phyloP scores from a whole-genome alignment of 129 eudicot species.

The Centaurea solstitialis region DNA sequence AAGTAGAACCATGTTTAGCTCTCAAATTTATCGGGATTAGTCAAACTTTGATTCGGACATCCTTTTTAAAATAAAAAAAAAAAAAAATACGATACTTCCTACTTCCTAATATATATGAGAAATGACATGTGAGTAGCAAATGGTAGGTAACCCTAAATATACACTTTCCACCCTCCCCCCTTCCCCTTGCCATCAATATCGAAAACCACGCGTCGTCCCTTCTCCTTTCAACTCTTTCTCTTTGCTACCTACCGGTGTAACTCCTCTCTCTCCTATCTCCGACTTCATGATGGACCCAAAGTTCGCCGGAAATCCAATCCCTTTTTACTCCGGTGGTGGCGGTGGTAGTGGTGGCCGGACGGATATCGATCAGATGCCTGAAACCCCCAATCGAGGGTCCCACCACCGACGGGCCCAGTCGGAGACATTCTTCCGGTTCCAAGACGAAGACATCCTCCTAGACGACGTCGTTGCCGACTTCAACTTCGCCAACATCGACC shows the following conservation, averaged over 20 bases:
- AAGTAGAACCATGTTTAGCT: too few species aligned
- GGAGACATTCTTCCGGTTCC: slow-evolving; percentile 76
- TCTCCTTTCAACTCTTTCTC: not conserved
- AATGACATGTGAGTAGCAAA: not conserved
- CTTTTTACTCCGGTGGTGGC: not conserved
- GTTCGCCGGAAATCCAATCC: slow-evolving; percentile 50
- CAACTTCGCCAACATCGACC: slow-evolving; percentile 50
- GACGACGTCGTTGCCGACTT: slow-evolving; percentile 69
- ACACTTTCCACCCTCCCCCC: not conserved
- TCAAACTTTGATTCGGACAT: too few species aligned
- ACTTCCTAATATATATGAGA: not conserved
- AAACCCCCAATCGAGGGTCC: slow-evolving; percentile 47
- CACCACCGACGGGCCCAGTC: slow-evolving; percentile 94
- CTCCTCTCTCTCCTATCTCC: not conserved
- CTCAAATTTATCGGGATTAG: too few species aligned
- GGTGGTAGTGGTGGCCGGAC: not conserved
- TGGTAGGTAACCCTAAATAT: not conserved
- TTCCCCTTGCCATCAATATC: not conserved
- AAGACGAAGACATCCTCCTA: slow-evolving; percentile 60
- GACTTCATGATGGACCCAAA: slow-evolving; percentile 44
- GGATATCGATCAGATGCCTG: slow-evolving; percentile 58
- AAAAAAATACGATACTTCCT: too few species aligned
- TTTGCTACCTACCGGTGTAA: not conserved
- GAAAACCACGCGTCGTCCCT: not conserved
- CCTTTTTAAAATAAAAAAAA: too few species aligned